Evolutionary conservation across 2,329 filamentous ascomycete species (phyloP), one percentile per base, ranked within the genome.

Genomic region (Aspergillus candidus): DNA sequence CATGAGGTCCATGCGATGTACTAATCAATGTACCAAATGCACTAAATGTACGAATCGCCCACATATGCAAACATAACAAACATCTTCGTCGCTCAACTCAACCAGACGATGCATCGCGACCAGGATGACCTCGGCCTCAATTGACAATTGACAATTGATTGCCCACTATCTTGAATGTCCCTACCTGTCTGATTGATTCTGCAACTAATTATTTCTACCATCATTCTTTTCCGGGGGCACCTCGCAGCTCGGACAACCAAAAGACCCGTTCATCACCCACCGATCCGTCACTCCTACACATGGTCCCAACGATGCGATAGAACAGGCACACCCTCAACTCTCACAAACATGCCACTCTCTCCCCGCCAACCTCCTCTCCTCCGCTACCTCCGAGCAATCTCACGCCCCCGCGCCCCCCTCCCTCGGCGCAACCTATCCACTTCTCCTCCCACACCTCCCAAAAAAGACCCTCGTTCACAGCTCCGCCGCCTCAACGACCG

Each of bases 401-500:
- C 35, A n/a, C 46, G 41, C 4, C 40, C 34, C 40, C 41, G 50
- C 31, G 47, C 45, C 43, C 31, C 42, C 33, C 40, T 34, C 33
- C 34, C 40, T 35, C 55, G 55, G 18, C 54, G 59, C 33, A 38
- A 35, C 15, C 44, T 59, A 14, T 57, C 60, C 11, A 58, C 57
- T 11, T 50, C 56, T 17, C 32, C 56, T 29, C 40, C 49, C 15
- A 44, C 50, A 31, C 22, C 49, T 14, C 37, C 38, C 11, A 43
- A 54, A 0, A 59, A 59, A 47, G 56, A 58, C 41, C 48, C 54
- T 27, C 61, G 50, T 11, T 62, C 60, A 38, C 64, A 61, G 35
- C 50, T 69, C 34, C 64, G 55, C 41, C 55, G 44, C 32, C 57
- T 69, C 45, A 70, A 69, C 49, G 60, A 62, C 29, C 74, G 74